Base-by-base conservation (phyloP, 306 rosid genomes). In the Cicer arietinum region DNA sequence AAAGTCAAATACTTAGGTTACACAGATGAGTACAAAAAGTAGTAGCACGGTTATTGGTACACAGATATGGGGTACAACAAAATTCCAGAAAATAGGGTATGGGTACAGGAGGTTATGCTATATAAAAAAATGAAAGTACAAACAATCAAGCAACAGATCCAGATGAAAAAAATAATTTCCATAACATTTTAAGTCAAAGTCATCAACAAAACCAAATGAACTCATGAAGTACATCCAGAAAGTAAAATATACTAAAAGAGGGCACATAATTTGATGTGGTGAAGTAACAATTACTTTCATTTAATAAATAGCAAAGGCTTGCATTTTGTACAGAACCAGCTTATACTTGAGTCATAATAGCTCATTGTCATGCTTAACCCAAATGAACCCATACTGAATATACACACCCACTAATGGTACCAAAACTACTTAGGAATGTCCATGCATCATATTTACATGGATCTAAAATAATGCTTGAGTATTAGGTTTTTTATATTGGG, bases 61-160 rank as follows among this genome's bases (percentile, higher is more conserved):
- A n/a, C 18, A n/a, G 13, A 30, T 44, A 40, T 11, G 1, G 14
- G 81, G 42, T 50, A 70, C 40, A 52, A 68, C 42, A 69, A 47
- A 58, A 59, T 70, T 70, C 65, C 77, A 41, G 40, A 61, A 60
- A 30, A 17, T 11, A 77, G 50, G 74, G 13, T 54, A 35, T 13
- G 17, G 61, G 25, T 44, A 22, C 10, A 1, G 44, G 63, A 65
- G 37, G 44, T 10, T 50, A 46, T 41, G 25, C 37, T 10, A 48
- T n/a, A 50, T 44, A 59, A 39, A 47, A 25, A 58, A 58, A 58
- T 37, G 53, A 43, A 70, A 48, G 72, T 22, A 22, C 44, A 42
- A 14, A 16, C n/a, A 56, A 76, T 35, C 25, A 56, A 56, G 22
- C 41, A 65, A 76, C 17, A 14, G 35, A 48, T 46, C 53, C 48